Conservation (phyloP, 2,329 filamentous ascomycete genomes). For the Xylariales sp. region DNA sequence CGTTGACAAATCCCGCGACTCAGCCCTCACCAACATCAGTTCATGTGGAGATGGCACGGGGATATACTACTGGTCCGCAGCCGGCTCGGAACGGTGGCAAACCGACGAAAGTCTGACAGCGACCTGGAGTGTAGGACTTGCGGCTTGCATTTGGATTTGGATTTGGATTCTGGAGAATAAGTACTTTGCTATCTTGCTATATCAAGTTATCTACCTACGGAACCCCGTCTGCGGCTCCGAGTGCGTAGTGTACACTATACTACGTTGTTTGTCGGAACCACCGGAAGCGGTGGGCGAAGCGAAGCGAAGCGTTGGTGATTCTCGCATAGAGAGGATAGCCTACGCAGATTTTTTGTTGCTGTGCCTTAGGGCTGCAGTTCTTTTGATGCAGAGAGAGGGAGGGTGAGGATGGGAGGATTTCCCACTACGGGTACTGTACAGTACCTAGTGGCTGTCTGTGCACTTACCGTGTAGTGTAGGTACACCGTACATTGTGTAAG, state of each 20-base stretch:
- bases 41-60: not conserved
- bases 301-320: not conserved
- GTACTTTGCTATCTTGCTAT: not conserved
- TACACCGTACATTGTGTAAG: too few species aligned
- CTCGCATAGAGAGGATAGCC: not conserved
- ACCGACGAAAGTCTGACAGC: not conserved
- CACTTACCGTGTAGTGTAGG: too few species aligned
- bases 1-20: slow-evolving; percentile 7
- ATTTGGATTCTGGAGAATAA: too few species aligned
- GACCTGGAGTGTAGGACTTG: not conserved
- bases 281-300: not conserved
- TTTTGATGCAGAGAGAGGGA: too few species aligned
- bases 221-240: too few species aligned
- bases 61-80: not conserved
- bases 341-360: not conserved
- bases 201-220: too few species aligned
- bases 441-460: too few species aligned
- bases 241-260: too few species aligned
- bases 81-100: not conserved
- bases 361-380: slow-evolving; percentile 2
- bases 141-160: too few species aligned
- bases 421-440: too few species aligned
- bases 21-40: not conserved
- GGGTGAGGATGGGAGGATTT: too few species aligned
- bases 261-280: not conserved